phyloP scores from a whole-genome alignment of 768 basidiomycete species.

The Hortiboletus flavorubellus region DNA sequence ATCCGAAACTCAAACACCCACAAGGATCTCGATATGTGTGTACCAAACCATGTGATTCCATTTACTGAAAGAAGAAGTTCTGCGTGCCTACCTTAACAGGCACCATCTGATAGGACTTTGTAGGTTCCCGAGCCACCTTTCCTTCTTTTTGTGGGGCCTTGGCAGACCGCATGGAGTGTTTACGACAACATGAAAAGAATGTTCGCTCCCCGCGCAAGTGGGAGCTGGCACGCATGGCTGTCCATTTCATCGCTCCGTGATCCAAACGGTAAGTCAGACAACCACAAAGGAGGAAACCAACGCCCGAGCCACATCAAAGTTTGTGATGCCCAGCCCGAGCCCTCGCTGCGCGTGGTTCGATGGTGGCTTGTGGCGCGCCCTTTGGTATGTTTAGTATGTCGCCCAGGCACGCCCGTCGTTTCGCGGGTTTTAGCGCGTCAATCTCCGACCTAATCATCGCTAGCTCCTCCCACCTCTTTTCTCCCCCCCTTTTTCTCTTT shows the following conservation, averaged over 20 bases:
- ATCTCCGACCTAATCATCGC: background rate
- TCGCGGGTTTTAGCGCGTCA: background rate
- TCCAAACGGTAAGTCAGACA: background rate
- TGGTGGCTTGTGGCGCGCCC: background rate
- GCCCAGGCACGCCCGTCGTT: background rate
- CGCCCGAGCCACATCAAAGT: too few species aligned
- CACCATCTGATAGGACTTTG: background rate
- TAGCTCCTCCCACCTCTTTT: too few species aligned
- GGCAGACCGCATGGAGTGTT: background rate
- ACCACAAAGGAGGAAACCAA: too few species aligned
- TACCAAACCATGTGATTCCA: background rate
- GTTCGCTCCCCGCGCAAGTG: background rate
- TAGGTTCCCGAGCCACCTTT: background rate
- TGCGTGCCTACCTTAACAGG: slow-evolving; percentile 4
- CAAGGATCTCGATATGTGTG: background rate
- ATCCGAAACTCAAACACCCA: background rate
- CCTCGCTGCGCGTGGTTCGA: too few species aligned
- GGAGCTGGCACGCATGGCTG: background rate
- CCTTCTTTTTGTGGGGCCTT: too few species aligned
- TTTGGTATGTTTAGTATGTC: too few species aligned
- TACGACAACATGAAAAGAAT: background rate
- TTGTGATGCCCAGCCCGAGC: too few species aligned
- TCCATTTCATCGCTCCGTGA: background rate
- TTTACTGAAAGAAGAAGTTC: background rate
- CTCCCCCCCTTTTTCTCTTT: background rate